Percentiles rank a stretch among this genome's conserved stretches.
Conservation (phyloP, 257 asterid species). For the Henckelia pumila region DNA sequence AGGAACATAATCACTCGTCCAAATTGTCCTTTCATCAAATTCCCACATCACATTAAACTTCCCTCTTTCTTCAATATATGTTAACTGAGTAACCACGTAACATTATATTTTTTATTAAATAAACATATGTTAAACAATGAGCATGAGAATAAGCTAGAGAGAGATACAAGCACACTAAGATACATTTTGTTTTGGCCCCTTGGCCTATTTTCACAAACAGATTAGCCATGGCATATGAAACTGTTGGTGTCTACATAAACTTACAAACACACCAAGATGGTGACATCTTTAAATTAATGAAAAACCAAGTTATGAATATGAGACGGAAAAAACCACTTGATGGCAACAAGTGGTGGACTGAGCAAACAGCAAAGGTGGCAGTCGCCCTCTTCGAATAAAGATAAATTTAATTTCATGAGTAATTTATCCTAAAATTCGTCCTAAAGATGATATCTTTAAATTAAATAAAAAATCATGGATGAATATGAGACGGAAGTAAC, state of each 20-base stretch:
- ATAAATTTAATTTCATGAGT: background rate
- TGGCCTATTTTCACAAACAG: background rate
- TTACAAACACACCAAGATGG: background rate
- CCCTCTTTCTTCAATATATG: conserved; percentile 86
- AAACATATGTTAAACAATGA: background rate
- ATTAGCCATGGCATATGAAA: background rate
- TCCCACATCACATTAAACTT: conserved; percentile 65
- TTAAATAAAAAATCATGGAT: no score
- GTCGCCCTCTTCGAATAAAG: background rate
- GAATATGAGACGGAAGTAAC: no score
- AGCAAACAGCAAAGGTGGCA: background rate
- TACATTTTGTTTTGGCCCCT: background rate
- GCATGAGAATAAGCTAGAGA: background rate
- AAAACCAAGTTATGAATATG: background rate
- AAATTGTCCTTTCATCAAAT: conserved; percentile 85
- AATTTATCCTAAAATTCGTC: background rate
- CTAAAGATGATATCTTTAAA: no score
- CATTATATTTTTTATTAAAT: conserved; percentile 14
- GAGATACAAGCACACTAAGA: background rate
- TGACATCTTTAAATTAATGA: background rate
- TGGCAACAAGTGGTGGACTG: background rate
- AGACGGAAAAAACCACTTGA: background rate
- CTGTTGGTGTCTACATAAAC: background rate
- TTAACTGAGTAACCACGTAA: conserved; percentile 41
- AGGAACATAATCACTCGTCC: conserved; percentile 84